Evolutionary conservation across 2,329 filamentous ascomycete genomes (phyloP).

Genomic region (Neonectria hederae): DNA sequence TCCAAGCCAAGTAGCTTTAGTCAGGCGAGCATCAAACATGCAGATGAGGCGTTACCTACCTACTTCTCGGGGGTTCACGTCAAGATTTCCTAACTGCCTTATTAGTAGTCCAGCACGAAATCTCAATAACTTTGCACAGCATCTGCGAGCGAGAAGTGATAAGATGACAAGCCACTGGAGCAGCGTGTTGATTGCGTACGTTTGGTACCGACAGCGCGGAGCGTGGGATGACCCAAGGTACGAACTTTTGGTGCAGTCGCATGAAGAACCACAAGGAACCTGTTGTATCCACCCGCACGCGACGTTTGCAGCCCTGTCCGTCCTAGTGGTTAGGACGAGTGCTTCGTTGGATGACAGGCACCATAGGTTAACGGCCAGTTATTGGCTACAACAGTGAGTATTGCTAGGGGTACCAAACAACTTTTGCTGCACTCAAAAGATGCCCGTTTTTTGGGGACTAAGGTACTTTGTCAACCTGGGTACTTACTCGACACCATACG

Average conservation of each 20-base stretch:
- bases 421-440: too few species aligned
- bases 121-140: neutral
- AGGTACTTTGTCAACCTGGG: too few species aligned
- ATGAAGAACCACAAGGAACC: neutral
- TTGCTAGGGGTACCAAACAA: too few species aligned
- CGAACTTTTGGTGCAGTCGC: neutral
- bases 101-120: too few species aligned
- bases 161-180: neutral
- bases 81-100: neutral
- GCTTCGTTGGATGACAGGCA: neutral
- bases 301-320: neutral
- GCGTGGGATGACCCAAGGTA: conserved; percentile 8
- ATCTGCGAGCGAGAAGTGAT: neutral
- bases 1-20: neutral
- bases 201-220: neutral
- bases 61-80: neutral
- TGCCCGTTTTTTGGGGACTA: too few species aligned
- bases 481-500: too few species aligned
- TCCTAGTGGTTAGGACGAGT: neutral
- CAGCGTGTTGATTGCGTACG: conserved; percentile 5
- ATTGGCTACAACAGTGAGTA: too few species aligned
- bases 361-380: too few species aligned
- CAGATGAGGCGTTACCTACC: neutral
- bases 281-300: neutral
- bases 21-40: neutral